Evolutionary conservation across 2,329 filamentous ascomycete species (phyloP), one percentile per base, ranked within the genome.

Genomic region (Neonectria hederae): DNA sequence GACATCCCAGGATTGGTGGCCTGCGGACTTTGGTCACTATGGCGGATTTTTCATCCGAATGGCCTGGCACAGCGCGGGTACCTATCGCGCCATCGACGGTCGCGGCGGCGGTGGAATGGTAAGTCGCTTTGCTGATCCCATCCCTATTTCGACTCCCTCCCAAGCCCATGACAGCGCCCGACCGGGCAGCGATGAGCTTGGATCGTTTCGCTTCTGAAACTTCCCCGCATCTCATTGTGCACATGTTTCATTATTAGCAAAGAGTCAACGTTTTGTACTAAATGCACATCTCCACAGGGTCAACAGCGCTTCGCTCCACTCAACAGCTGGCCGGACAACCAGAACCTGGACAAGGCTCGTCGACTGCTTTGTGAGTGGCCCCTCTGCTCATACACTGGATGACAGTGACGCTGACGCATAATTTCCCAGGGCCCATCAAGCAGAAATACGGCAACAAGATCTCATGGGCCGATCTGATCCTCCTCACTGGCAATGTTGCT

Each of bases 371-470:
- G 90, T 75, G 53, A 11, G 70, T 66, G 7, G 13, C 5, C 43
- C 14, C n/a, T 2, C 19, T 11, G n/a, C 5, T 8, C 4, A 5
- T 14, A 14, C 2, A 32, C 8, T 32, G 3, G 9, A 19, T 30
- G 26, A n/a, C 9, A 21, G 28, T 8, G n/a, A 51, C 13, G 28
- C 48, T 51, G 5, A 51, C 19, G 2, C 48, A 28, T n/a, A 32
- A 5, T 6, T 13, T 7, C 28, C 17, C 14, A 75, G 73, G 74
- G 89, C 91, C 91, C 61, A 89, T 94, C 82, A 94, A 94, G 87
- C 90, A 92, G 72, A 94, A 94, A 85, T 94, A 94, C 70, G 91
- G 91, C 77, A 88, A 88, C 84, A 92, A 92, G 83, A 91, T 94
- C 79, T 93, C 91, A 0, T 94, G 91, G 91, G 89, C 91, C 24